Conservation (phyloP, 495 filamentous ascomycete species). For the Evansstolkia leycettana region DNA sequence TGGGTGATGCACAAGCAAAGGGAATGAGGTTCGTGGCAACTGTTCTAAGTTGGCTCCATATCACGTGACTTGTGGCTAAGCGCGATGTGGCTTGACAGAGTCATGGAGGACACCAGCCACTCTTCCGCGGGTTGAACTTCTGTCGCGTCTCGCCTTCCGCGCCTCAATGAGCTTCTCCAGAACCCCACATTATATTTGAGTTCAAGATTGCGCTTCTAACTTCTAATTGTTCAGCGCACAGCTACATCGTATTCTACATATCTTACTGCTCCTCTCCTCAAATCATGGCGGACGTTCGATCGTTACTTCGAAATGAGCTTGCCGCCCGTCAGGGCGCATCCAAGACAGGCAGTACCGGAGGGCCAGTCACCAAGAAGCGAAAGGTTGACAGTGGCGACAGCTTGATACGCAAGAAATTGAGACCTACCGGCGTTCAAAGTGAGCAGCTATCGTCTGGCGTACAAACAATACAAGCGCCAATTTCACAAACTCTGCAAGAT, state of each 20-base stretch:
- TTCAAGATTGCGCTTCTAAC: slow-evolving; percentile 1
- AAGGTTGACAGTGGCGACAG: slow-evolving; percentile 40
- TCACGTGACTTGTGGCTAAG: not conserved
- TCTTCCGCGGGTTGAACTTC: not conserved
- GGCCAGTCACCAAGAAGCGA: slow-evolving; percentile 42
- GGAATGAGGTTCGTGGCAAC: no score
- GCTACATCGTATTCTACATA: not conserved
- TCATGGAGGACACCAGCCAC: slow-evolving; percentile 1
- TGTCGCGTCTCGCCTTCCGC: not conserved
- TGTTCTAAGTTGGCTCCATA: not conserved
- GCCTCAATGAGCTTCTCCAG: slow-evolving; percentile 16
- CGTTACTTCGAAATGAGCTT: slow-evolving; percentile 71
- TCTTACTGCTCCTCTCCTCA: not conserved
- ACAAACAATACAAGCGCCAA: slow-evolving; percentile 13
- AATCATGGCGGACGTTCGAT: slow-evolving; percentile 72
- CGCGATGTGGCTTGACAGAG: no score
- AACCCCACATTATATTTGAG: slow-evolving; percentile 17
- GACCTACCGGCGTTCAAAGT: slow-evolving; percentile 17
- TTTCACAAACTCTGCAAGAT: slow-evolving; percentile 11
- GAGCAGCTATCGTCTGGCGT: slow-evolving; percentile 12
- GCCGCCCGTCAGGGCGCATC: slow-evolving; percentile 55
- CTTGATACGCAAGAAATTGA: slow-evolving; percentile 35
- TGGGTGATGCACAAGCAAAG: no score
- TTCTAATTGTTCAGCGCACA: slow-evolving; percentile 4
- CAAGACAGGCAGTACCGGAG: slow-evolving; percentile 24